Evolutionary conservation across 1,284 basidiomycete species (phyloP), one percentile per base, ranked within the genome.

Genomic region (Malassezia yamatoensis): DNA sequence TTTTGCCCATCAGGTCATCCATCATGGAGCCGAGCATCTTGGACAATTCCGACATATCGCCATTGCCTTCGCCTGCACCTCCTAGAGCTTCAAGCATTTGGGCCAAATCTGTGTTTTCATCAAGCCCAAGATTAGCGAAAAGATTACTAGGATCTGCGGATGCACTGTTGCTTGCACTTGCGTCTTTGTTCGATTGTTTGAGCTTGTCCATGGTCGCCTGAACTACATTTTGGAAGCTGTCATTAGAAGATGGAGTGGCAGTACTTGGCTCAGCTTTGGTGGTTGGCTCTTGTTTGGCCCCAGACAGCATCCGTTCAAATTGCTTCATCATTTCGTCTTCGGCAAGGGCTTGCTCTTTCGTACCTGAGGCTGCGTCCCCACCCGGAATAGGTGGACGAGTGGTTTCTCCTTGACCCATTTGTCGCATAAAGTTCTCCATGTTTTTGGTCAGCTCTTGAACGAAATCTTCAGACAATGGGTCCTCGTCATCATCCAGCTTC

Each of bases 1-100:
- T 90, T 72, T 90, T 90, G 75, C 83, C 85, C 88, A 98, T 90
- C 44, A 98, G 80, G 72, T 90, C 85, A 15, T 82, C 81, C 90
- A 93, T 90, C 86, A 96, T 88, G 38, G 79, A 82, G 74, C 96
- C 89, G 20, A 98, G 79, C 63, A 94, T 79, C 9, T 81, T 83
- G 46, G 84, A 82, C 7, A 91, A 76, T 18, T 68, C 66, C 0
- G 67, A 62, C 38, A 63, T 65, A 43, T 65, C 64, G n/a, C 66
- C 73, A 0, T 64, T 75, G 5, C 67, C 70, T 16, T 64, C 63
- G 15, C 63, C 63, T 1, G 53, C 52, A 29, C 66, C 66, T 10
- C 73, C 75, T 15, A 79, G 69, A 3, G 76, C 73, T 0, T 72
- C 67, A 33, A 79, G 66, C 9, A 77, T 72, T 50, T 76, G 73